Base-by-base conservation (phyloP, 345 rosid genomes). In the Rhodomyrtus tomentosa region DNA sequence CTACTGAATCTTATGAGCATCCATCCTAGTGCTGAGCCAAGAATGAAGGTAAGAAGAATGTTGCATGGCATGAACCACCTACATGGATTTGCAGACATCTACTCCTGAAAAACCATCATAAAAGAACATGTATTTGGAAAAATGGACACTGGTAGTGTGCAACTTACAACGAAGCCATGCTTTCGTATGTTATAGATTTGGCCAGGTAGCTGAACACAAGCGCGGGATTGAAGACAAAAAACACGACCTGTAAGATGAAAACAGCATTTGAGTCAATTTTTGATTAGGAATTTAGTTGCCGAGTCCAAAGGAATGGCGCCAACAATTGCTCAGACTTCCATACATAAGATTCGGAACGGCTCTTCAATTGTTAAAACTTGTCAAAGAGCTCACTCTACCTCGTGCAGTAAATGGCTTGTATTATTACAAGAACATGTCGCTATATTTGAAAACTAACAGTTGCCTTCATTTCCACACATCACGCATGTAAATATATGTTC, bases 31-130 rank as follows among this genome's bases (percentile, higher is more conserved):
- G 29, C 51, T 5, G 91, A 89, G 12, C 94, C 92, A 25, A 88
- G 82, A 25, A 88, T 55, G 84, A 85, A 87, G 2, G 91, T 86
- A 3, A 84, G 27, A 8, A 90, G 87, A 53, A 91, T 88, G 54
- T 91, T 92, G 15, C 91, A 45, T 7, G 92, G 93, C 94, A 92
- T 91, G 84, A 91, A 91, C 94, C 93, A 92, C 89, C 93, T 90
- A 50, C 55, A 86, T 24, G 50, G 22, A 36, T 59, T 11, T 24
- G 51, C 42, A 32, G 79, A 25, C 29, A 80, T 0, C 29, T 27
- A 32, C 53, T 50, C 50, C 50, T 56, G 55, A 4, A 82, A 36
- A 58, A 13, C 45, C 40, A 52, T 42, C 7, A 5, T 15, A 27
- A 6, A 27, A 80, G 24, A 40, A 24, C 21, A 79, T 13, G 20